Evolutionary conservation across 495 filamentous ascomycete genomes (phyloP).

Genomic region (Podospora didyma): DNA sequence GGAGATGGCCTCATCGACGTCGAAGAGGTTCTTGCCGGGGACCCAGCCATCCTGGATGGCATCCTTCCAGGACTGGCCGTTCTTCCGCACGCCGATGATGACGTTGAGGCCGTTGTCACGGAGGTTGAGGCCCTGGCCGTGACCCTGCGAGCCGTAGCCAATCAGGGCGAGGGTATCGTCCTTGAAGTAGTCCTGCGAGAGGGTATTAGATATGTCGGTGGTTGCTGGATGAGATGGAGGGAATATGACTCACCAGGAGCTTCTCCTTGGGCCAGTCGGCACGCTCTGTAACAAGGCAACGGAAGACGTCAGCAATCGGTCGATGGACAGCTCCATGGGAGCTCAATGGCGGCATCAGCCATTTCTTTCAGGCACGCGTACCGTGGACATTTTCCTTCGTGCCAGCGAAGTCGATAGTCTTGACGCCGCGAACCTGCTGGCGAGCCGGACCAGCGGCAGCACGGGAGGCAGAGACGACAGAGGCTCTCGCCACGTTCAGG

Average conservation of each 20-base stretch:
- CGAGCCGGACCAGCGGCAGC: slow-evolving; percentile 43
- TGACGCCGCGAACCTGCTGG: slow-evolving; percentile 71
- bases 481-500: slow-evolving; percentile 52
- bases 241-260: slow-evolving; percentile 66
- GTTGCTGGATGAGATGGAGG: background rate
- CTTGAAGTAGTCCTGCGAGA: slow-evolving; percentile 92
- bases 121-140: slow-evolving; percentile 98
- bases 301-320: background rate
- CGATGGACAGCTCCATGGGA: too few species aligned
- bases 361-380: slow-evolving; percentile 44
- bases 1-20: slow-evolving; percentile 89
- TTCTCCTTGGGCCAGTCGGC: slow-evolving; percentile 97
- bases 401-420: slow-evolving; percentile 94
- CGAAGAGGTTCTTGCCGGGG: slow-evolving; percentile 96
- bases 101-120: slow-evolving; percentile 99
- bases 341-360: too few species aligned
- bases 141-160: slow-evolving; percentile 96
- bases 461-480: slow-evolving; percentile 49
- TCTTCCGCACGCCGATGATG: slow-evolving; percentile 96
- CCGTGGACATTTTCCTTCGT: slow-evolving; percentile 88
- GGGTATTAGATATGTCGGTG: background rate
- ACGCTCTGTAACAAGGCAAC: slow-evolving; percentile 60
- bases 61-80: slow-evolving; percentile 97
- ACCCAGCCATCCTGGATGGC: slow-evolving; percentile 97
- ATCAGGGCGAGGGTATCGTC: slow-evolving; percentile 98